Percentiles rank a stretch among this genome's conserved stretches.
Evolutionary conservation across 371 early-diverging fungal genomes (phyloP).

Genomic region (Apophysomyces trapeziformis): DNA sequence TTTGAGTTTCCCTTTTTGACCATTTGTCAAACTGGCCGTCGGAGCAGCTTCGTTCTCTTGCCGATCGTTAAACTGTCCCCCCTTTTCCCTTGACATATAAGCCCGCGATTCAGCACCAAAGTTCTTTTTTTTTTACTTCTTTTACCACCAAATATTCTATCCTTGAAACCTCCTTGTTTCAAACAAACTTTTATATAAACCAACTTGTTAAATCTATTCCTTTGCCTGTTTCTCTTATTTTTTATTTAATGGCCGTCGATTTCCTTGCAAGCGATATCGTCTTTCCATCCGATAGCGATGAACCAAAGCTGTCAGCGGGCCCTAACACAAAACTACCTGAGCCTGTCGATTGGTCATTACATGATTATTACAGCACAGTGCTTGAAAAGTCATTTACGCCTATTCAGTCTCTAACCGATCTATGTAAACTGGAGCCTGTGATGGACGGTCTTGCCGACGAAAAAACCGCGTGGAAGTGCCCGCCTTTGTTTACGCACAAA

Average conservation of each 20-base stretch:
- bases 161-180: slow-evolving; percentile 7
- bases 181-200: background rate
- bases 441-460: slow-evolving; percentile 1
- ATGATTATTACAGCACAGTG: slow-evolving; percentile 42
- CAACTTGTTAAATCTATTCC: slow-evolving; percentile 5
- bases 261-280: slow-evolving; percentile 43
- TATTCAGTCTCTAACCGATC: slow-evolving; percentile 25
- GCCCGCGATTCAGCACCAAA: background rate
- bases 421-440: slow-evolving; percentile 16
- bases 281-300: slow-evolving; percentile 45
- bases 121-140: background rate
- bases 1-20: slow-evolving; percentile 4
- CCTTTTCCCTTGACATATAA: background rate
- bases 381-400: slow-evolving; percentile 32
- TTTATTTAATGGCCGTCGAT: slow-evolving; percentile 19
- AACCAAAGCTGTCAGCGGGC: slow-evolving; percentile 42
- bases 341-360: slow-evolving; percentile 42
- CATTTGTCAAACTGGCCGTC: background rate
- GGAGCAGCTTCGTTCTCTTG: background rate
- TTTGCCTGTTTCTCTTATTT: slow-evolving; percentile 14
- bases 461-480: slow-evolving; percentile 8
- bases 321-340: slow-evolving; percentile 41
- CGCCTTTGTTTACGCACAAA: slow-evolving; percentile 18
- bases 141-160: background rate
- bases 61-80: background rate